phyloP scores from a whole-genome alignment of 129 eudicot genomes.

The Artemisia annua region DNA sequence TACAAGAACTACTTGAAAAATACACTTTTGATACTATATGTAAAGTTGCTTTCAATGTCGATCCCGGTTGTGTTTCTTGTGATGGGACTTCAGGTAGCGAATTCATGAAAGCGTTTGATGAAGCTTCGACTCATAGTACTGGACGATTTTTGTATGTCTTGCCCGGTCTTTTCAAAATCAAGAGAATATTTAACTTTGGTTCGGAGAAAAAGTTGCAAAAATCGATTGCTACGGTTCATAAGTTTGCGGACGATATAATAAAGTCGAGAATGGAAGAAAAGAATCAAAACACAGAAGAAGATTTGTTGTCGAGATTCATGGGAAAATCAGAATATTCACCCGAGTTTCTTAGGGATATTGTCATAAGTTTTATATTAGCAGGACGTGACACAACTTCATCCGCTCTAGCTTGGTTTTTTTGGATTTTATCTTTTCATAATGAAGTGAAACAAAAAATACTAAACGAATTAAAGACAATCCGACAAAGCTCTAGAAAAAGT shows the following conservation, averaged over 20 bases:
- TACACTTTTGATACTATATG: conserved; percentile 81
- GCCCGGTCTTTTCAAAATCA: conserved; percentile 29
- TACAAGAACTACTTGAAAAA: conserved; percentile 76
- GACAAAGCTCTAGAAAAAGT: conserved; percentile 16
- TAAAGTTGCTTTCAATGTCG: conserved; percentile 70
- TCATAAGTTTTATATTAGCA: conserved; percentile 73
- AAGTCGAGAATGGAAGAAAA: conserved; percentile 47
- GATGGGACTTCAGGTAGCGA: conserved; percentile 46
- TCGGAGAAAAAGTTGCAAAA: conserved; percentile 47
- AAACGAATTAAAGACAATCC: conserved; percentile 38
- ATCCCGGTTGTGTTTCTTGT: conserved; percentile 66
- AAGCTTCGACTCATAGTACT: conserved; percentile 54
- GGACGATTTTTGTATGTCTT: conserved; percentile 57
- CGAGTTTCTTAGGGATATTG: conserved; percentile 59
- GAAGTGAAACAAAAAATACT: conserved; percentile 47
- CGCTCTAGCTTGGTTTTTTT: conserved; percentile 78
- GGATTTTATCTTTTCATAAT: conserved; percentile 56
- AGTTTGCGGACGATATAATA: conserved; percentile 67
- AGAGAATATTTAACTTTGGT: conserved; percentile 45
- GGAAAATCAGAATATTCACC: conserved; percentile 42
- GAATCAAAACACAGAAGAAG: conserved; percentile 41
- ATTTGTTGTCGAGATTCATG: conserved; percentile 76
- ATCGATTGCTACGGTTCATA: conserved; percentile 54
- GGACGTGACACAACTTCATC: conserved; percentile 94
- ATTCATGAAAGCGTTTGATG: conserved; percentile 84